Base-by-base conservation (phyloP, 257 asterid genomes). In the Solanum sitiens region DNA sequence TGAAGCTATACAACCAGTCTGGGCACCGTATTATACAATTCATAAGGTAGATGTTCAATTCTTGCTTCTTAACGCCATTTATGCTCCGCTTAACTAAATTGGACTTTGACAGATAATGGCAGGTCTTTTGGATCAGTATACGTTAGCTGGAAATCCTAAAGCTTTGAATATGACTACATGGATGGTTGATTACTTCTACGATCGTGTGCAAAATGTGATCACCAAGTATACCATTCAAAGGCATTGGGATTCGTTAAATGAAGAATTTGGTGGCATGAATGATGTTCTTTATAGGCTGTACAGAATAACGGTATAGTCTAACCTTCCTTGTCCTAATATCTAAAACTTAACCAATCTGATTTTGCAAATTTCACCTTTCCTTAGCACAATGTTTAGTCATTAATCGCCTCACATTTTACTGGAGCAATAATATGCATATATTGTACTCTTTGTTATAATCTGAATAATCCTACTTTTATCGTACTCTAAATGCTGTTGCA, bases 181-280 rank as follows among this genome's bases (percentile, higher is more conserved):
- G 96, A 95, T 97, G 98, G 99, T 89, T 16, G 98, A 94, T 53
- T 97, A 97, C 94, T 96, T 95, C 87, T 94, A 93, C 83, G 83
- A 91, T 4, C 98, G 99, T 0, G 99, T 97, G 61, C 95, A 93
- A 40, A 95, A 92, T 86, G 98, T 95, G 67, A 93, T 97, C 50
- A 59, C 87, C 21, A 92, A 90, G 70, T 89, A 95, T 92, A 92
- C 98, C 0, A 88, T 97, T 83, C 94, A 93, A 89, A 88, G 96
- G 87, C 99, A 97, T n/a, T 97, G 96, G 95, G 16, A 42, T 5
- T 86, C 96, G 8, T 85, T 97, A 63, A 97, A 97, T n/a, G 99
- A 95, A 90, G 99, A 97, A 92, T 88, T 92, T 25, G 99, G 99
- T 72, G 99, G 99, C 92, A 97, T 97, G 99, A 97, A 97, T 80